Evolutionary conservation across 2,329 filamentous ascomycete genomes (phyloP).

Genomic region (Microdochium nivale): DNA sequence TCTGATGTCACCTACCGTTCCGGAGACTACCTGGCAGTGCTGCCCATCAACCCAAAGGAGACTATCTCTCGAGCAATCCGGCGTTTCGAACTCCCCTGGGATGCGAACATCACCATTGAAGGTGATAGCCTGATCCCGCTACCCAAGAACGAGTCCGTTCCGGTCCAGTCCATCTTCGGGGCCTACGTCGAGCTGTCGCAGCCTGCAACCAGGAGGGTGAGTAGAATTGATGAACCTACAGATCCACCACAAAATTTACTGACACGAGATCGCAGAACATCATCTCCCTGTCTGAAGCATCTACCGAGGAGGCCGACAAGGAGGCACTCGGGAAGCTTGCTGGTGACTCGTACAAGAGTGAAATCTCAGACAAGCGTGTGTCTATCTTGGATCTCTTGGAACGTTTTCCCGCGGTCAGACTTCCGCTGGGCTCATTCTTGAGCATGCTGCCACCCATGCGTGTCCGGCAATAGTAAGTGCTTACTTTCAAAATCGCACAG

Average conservation of each 20-base stretch:
- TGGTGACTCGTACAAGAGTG: slow-evolving; percentile 23
- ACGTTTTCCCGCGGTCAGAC: slow-evolving; percentile 27
- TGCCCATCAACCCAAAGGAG: slow-evolving; percentile 47
- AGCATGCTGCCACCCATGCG: slow-evolving; percentile 44
- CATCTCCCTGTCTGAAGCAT: slow-evolving; percentile 35
- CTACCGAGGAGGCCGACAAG: slow-evolving; percentile 31
- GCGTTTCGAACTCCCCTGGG: slow-evolving; percentile 49
- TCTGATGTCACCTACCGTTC: slow-evolving; percentile 43
- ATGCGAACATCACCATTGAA: slow-evolving; percentile 42
- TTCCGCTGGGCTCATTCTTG: slow-evolving; percentile 30
- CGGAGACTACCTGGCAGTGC: slow-evolving; percentile 54
- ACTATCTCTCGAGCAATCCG: slow-evolving; percentile 45
- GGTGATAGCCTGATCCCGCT: slow-evolving; percentile 27
- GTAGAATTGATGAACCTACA: background rate
- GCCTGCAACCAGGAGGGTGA: slow-evolving; percentile 43
- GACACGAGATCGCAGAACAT: slow-evolving; percentile 26
- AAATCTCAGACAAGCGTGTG: slow-evolving; percentile 35
- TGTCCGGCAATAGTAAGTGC: slow-evolving; percentile 12
- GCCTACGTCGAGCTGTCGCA: slow-evolving; percentile 52
- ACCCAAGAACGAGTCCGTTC: slow-evolving; percentile 36
- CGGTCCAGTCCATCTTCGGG: slow-evolving; percentile 42
- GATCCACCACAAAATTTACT: background rate
- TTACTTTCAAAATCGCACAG: too few relatives aligned
- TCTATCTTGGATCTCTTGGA: slow-evolving; percentile 23
- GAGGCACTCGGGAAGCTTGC: slow-evolving; percentile 28